Base-by-base conservation (phyloP, 2,329 filamentous ascomycete genomes). In the Purpureocillium takamizusanense region DNA sequence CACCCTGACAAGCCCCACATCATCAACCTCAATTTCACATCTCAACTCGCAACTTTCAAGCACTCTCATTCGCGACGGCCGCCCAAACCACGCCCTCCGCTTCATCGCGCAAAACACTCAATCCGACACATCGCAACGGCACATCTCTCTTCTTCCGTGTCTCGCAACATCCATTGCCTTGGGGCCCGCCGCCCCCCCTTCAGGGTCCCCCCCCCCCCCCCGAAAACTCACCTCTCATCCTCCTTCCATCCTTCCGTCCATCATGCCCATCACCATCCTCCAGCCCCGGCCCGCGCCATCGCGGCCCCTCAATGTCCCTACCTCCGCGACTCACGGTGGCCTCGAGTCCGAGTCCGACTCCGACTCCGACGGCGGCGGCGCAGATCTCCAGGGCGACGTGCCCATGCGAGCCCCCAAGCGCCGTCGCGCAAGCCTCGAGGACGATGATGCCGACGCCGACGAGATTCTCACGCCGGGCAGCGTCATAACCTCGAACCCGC, bases 401-500 rank as follows among this genome's bases (percentile, higher is more conserved):
- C 53, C 64, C 37, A 73, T 72, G 66, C 54, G 59, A 33, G 60
- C 60, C 12, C 42, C 57, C 31, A 68, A 67, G 50, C 60, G 63
- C 38, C 56, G 59, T 27, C 52, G 57, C 36, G 53, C 53, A 36
- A 49, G 48, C 38, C 27, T 39, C 15, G 44, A 46, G 17, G 46
- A 48, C 21, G 46, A 50, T 11, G 48, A 52, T 21, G 51, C 53
- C 41, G 51, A 52, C 23, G 51, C 54, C 42, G 51, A 63, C 51
- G 65, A 72, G 28, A 83, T 95, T 48, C 82, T 95, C 49, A 95
- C 89, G 1, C 90, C 90, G 1, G 92, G 90, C 53, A 85, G 94
- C 57, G 66, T 83, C 43, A 86, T 97, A 51, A 95, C 90, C 10
- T 76, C 81, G 47, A 88, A 95, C 61, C 75, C 87, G n/a, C 88